Evolutionary conservation across 345 rosid species (phyloP).

Genomic region (Melaleuca alternifolia): DNA sequence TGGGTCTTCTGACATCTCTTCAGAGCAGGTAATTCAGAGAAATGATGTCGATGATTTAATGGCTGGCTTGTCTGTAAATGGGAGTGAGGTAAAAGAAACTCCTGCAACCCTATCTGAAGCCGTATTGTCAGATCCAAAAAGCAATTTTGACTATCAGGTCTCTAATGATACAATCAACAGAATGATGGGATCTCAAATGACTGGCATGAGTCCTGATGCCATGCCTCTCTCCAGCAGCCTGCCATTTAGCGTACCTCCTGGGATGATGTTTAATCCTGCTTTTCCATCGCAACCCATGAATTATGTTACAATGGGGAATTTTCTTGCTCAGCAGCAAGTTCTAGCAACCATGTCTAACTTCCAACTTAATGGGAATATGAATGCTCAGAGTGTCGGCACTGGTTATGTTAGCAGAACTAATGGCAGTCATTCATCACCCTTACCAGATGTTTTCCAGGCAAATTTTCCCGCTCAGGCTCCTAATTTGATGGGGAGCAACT

Average conservation of each 20-base stretch:
- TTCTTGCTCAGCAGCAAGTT: conserved; percentile 70
- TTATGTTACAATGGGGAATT: conserved; percentile 62
- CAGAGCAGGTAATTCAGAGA: conserved; percentile 26
- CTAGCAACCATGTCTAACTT: conserved; percentile 68
- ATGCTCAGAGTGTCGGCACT: conserved; percentile 32
- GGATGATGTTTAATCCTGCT: conserved; percentile 53
- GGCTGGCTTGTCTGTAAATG: conserved; percentile 48
- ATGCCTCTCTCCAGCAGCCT: conserved; percentile 38
- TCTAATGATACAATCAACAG: conserved; percentile 33
- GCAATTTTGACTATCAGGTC: conserved; percentile 20
- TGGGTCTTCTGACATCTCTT: conserved; percentile 9
- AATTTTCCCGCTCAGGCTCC: conserved; percentile 51
- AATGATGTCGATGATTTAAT: conserved; percentile 41
- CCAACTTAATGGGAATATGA: conserved; percentile 58
- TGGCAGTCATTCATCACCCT: conserved; percentile 38
- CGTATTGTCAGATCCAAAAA: conserved; percentile 27
- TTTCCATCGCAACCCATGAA: conserved; percentile 53
- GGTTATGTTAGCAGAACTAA: conserved; percentile 20
- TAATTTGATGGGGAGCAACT: conserved; percentile 38
- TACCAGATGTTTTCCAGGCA: conserved; percentile 85
- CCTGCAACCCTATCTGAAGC: conserved; percentile 28
- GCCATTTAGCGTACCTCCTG: conserved; percentile 56
- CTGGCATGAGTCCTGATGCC: conserved; percentile 32
- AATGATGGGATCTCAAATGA: conserved; percentile 43
- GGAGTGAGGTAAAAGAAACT: conserved; percentile 36